These are phyloP conservation scores for Wallemia ichthyophaga DNA, from an alignment of 1,284 basidiomycete genomes.

Conservation along the genomic window DNA sequence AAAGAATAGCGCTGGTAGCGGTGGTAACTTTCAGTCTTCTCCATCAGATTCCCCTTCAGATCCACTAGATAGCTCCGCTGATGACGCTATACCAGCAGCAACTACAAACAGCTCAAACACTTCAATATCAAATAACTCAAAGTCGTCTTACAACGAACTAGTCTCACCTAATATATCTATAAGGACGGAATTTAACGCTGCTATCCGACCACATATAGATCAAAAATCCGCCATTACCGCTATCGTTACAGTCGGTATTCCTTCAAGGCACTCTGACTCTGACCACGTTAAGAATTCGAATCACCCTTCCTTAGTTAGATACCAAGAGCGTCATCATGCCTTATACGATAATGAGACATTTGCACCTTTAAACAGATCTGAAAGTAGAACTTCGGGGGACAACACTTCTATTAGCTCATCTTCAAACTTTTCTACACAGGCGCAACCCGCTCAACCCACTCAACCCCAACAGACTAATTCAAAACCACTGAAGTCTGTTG, in stretches of 20 bases:
- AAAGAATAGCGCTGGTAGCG: too few relatives aligned
- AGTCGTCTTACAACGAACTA: conserved; percentile 22
- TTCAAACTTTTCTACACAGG: conserved; percentile 4
- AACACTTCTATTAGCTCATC: conserved; percentile 3
- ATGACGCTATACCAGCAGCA: background rate
- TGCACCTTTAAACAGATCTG: background rate
- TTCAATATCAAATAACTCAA: background rate
- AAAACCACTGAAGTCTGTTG: conserved; percentile 36
- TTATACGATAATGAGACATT: conserved; percentile 3
- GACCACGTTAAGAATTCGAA: conserved; percentile 22
- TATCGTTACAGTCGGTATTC: conserved; percentile 63
- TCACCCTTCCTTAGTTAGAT: background rate
- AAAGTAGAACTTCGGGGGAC: background rate
- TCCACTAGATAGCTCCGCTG: background rate
- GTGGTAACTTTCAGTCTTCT: background rate
- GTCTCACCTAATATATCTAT: conserved; percentile 66
- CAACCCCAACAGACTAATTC: conserved; percentile 5
- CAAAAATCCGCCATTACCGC: conserved; percentile 49
- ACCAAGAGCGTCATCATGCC: conserved; percentile 1
- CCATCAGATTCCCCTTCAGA: background rate
- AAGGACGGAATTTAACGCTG: conserved; percentile 55
- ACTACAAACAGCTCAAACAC: background rate
- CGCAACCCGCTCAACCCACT: conserved; percentile 7
- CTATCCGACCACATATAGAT: conserved; percentile 23
- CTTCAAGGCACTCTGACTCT: conserved; percentile 35